A percentile compares a stretch with the other conserved stretches of the same genome.
Evolutionary conservation across 1,284 basidiomycete genomes (phyloP).

Genomic region (Naganishia albida): DNA sequence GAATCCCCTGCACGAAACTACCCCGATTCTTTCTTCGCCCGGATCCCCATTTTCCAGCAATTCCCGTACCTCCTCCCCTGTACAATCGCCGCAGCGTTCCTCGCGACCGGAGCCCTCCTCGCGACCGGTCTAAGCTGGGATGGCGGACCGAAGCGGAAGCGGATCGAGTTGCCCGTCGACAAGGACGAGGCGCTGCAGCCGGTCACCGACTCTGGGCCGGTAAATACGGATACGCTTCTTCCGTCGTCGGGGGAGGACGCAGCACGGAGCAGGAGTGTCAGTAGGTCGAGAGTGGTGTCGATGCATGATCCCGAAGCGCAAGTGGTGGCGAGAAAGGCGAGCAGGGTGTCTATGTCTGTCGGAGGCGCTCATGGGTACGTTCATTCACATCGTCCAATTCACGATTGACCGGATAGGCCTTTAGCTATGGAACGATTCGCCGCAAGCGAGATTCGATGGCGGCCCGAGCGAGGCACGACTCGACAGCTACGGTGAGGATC

Average conservation of each 20-base stretch:
- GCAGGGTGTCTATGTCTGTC: constrained; percentile 48
- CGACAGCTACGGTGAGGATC: constrained; percentile 35
- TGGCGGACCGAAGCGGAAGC: constrained; percentile 75
- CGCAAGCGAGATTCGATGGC: constrained; percentile 55
- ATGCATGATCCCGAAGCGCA: constrained; percentile 32
- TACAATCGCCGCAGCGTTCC: constrained; percentile 71
- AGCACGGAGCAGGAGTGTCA: constrained; percentile 36
- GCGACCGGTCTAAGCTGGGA: constrained; percentile 86
- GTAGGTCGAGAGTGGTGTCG: constrained; percentile 37
- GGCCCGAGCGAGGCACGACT: constrained; percentile 48
- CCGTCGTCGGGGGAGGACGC: not conserved
- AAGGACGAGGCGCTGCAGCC: constrained; percentile 55
- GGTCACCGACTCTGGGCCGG: no score
- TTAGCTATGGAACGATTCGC: constrained; percentile 52
- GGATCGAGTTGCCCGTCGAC: constrained; percentile 73
- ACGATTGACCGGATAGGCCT: not conserved
- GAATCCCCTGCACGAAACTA: constrained; percentile 84
- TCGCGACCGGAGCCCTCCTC: constrained; percentile 74
- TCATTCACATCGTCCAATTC: no score
- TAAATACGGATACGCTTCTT: not conserved
- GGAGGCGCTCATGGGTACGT: constrained; percentile 50
- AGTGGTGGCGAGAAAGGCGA: constrained; percentile 40
- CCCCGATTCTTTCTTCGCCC: constrained; percentile 67
- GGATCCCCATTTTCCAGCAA: constrained; percentile 66
- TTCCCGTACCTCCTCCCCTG: constrained; percentile 94